Evolutionary conservation across 2,329 filamentous ascomycete genomes (phyloP).

Genomic region (Trichophyton simii): DNA sequence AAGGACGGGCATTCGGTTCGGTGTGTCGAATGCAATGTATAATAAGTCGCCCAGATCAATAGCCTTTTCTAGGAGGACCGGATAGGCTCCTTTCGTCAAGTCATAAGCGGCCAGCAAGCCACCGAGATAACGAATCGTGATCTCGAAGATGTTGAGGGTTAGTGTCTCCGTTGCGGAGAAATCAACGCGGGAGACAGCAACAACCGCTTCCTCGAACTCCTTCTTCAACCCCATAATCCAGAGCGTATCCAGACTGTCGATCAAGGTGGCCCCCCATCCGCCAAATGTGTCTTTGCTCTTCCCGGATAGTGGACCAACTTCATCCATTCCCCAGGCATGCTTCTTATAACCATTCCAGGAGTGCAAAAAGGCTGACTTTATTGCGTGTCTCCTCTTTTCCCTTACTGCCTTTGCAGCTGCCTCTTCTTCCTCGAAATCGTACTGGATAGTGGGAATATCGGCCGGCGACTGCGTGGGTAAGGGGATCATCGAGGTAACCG

Average conservation of each 20-base stretch:
- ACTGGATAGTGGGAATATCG: slow-evolving; percentile 19
- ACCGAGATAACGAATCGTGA: slow-evolving; percentile 42
- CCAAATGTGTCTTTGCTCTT: slow-evolving; percentile 46
- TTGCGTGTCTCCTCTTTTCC: slow-evolving; percentile 31
- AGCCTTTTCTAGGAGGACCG: slow-evolving; percentile 39
- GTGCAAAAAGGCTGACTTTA: slow-evolving; percentile 42
- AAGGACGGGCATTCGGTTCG: slow-evolving; percentile 18
- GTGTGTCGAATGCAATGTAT: slow-evolving; percentile 32
- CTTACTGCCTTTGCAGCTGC: slow-evolving; percentile 23
- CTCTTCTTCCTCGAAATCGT: slow-evolving; percentile 18
- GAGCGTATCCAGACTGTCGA: slow-evolving; percentile 50
- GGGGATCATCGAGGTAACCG: slow-evolving; percentile 16
- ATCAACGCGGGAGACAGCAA: slow-evolving; percentile 42
- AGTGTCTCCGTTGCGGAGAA: slow-evolving; percentile 33
- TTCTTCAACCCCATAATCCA: slow-evolving; percentile 49
- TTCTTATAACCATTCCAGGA: slow-evolving; percentile 50
- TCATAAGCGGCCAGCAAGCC: slow-evolving; percentile 44
- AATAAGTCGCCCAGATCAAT: slow-evolving; percentile 44
- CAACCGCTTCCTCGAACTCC: slow-evolving; percentile 45
- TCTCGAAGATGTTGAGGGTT: slow-evolving; percentile 37
- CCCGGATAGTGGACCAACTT: slow-evolving; percentile 47
- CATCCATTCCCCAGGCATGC: slow-evolving; percentile 48
- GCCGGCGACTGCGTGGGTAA: slow-evolving; percentile 17
- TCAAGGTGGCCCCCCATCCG: slow-evolving; percentile 49
- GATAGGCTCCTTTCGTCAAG: slow-evolving; percentile 32